Evolutionary conservation across 345 rosid species (phyloP), one percentile per base, ranked within the genome.

Genomic region (Reutealis trisperma): DNA sequence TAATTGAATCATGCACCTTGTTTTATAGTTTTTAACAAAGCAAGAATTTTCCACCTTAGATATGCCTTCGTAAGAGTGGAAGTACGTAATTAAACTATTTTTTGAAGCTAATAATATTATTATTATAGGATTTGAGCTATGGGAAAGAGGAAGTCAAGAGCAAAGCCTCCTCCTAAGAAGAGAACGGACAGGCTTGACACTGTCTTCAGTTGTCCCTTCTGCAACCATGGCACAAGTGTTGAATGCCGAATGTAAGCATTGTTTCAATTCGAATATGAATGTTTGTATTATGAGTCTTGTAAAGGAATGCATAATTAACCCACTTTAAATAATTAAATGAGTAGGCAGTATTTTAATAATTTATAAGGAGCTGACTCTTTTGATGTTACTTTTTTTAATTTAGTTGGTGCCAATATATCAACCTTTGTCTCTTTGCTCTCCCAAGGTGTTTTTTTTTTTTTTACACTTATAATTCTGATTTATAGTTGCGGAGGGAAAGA

Each of bases 141-240:
- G 99, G 99, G 99, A 63, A 96, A 93, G 88, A 92, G 99, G 86
- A 93, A 95, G 84, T 93, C 99, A 12, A 90, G 90, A 75, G 98
- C 98, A 51, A 95, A 93, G 94, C 97, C 98, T 18, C 90, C 98
- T 34, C 90, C 98, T 3, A 92, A 89, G 75, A 96, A 96, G 88
- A 81, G 97, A 63, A 93, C 86, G 93, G 98, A 93, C 84, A 95
- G 88, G 89, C 99, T 96, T 54, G 98, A 96, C 76, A 96, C 98
- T 16, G 86, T 93, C 63, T 96, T 96, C 84, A 90, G 97, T 59
- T 96, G 99, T 67, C 99, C 99, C 41, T 96, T 96, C 60, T 96
- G 99, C 83, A 96, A 91, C 75, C 99, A 96, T 68, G 99, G 98
- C 16, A 86, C 92, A 22, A 89, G 98, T 67, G 98, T 96, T 5